Evolutionary conservation across 192 early-diverging fungal species (phyloP).

Genomic region (Martensiomyces pterosporus): DNA sequence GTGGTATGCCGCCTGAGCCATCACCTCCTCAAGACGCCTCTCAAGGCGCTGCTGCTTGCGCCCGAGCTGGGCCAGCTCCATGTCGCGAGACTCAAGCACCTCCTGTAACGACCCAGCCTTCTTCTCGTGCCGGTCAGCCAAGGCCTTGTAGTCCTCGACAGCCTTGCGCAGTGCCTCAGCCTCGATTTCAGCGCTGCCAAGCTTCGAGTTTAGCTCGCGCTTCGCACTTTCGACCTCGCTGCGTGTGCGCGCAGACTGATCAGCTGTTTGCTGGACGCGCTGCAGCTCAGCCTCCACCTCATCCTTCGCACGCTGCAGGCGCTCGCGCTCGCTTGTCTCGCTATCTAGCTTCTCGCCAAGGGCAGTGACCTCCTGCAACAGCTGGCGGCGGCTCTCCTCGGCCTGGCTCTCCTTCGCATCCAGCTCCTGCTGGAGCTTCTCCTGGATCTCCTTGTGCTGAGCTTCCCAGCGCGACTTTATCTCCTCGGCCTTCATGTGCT

Average conservation of each 20-base stretch:
- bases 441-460: constrained; percentile 66
- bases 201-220: constrained; percentile 52
- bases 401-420: constrained; percentile 64
- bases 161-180: constrained; percentile 50
- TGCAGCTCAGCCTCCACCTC: constrained; percentile 61
- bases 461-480: constrained; percentile 61
- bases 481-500: constrained; percentile 60
- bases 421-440: constrained; percentile 58
- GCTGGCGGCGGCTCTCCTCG: constrained; percentile 69
- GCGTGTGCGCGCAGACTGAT: constrained; percentile 59
- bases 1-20: constrained; percentile 63
- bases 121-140: constrained; percentile 67
- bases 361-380: constrained; percentile 54
- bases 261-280: constrained; percentile 53
- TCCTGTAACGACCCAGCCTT: constrained; percentile 61
- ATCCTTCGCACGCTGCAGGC: constrained; percentile 58
- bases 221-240: constrained; percentile 64
- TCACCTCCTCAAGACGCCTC: constrained; percentile 65
- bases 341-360: constrained; percentile 58
- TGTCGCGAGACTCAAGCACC: constrained; percentile 59
- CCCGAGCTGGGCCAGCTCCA: constrained; percentile 55
- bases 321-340: constrained; percentile 53
- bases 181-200: constrained; percentile 61
- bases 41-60: constrained; percentile 63
- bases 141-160: constrained; percentile 60